phyloP scores from a whole-genome alignment of 2,329 filamentous ascomycete genomes.

The Ascochyta viciae-villosae region DNA sequence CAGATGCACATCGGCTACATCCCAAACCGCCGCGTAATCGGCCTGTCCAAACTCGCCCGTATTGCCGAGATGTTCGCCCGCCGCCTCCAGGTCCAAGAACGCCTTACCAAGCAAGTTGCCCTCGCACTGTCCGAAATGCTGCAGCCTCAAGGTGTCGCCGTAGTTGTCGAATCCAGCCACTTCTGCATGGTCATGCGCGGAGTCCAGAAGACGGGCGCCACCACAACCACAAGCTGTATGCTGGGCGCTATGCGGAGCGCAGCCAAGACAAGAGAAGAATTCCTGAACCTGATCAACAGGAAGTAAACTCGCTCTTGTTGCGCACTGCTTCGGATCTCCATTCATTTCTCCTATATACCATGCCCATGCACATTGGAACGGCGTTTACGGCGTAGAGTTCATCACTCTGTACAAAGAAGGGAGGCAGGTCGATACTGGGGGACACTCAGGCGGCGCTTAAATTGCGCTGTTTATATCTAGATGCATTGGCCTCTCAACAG shows the following conservation, averaged over 20 bases:
- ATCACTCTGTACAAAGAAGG: slow-evolving; percentile 33
- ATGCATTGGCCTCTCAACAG: slow-evolving; percentile 35
- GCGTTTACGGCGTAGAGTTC: slow-evolving; percentile 32
- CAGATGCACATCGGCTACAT: slow-evolving; percentile 99
- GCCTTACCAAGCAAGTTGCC: slow-evolving; percentile 94
- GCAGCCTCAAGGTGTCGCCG: slow-evolving; percentile 91
- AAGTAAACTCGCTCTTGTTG: slow-evolving; percentile 17
- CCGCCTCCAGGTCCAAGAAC: slow-evolving; percentile 92
- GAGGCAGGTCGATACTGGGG: background rate
- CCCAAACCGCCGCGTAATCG: slow-evolving; percentile 87
- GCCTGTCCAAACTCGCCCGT: slow-evolving; percentile 91
- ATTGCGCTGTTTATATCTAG: slow-evolving; percentile 21
- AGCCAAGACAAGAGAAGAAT: slow-evolving; percentile 94
- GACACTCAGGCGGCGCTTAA: slow-evolving; percentile 22
- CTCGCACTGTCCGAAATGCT: slow-evolving; percentile 91
- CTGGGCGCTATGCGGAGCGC: slow-evolving; percentile 93
- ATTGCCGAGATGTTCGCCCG: slow-evolving; percentile 98
- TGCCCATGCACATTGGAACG: slow-evolving; percentile 3
- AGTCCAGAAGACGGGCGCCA: slow-evolving; percentile 88
- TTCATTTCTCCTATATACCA: slow-evolving; percentile 5
- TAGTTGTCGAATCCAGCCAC: slow-evolving; percentile 97
- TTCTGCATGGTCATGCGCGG: slow-evolving; percentile 99
- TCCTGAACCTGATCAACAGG: slow-evolving; percentile 72
- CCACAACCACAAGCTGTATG: slow-evolving; percentile 95
- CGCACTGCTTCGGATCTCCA: background rate